phyloP scores from a whole-genome alignment of 176 grass and related monocot species.

The Raddia distichophylla region DNA sequence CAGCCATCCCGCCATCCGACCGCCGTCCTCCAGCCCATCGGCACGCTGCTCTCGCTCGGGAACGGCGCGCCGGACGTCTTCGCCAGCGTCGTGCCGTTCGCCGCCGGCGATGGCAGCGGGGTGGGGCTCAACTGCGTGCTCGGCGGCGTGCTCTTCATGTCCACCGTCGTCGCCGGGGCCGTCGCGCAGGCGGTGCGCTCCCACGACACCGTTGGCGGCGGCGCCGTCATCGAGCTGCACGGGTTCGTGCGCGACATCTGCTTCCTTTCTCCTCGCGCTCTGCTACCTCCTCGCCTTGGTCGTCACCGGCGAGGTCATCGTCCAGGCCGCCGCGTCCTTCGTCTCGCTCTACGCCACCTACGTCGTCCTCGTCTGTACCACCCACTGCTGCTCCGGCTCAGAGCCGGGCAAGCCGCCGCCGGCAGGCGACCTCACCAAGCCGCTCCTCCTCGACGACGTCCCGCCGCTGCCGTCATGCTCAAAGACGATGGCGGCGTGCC shows the following conservation, averaged over 20 bases:
- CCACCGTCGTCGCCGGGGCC: slow-evolving; percentile 73
- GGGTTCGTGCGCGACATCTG: slow-evolving; percentile 83
- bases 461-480: slow-evolving; percentile 31
- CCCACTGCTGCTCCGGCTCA: slow-evolving; percentile 55
- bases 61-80: slow-evolving; percentile 92
- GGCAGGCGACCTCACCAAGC: slow-evolving; percentile 28
- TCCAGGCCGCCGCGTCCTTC: slow-evolving; percentile 73
- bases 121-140: slow-evolving; percentile 78
- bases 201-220: background rate
- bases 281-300: slow-evolving; percentile 65
- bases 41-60: slow-evolving; percentile 83
- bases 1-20: too few relatives aligned
- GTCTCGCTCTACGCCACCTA: slow-evolving; percentile 69
- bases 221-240: slow-evolving; percentile 41
- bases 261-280: slow-evolving; percentile 71
- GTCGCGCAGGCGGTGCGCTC: slow-evolving; percentile 51
- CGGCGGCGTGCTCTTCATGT: slow-evolving; percentile 81
- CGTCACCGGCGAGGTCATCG: slow-evolving; percentile 48
- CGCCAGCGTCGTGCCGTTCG: slow-evolving; percentile 80
- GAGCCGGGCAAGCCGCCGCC: slow-evolving; percentile 19
- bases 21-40: background rate
- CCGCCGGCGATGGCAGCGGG: slow-evolving; percentile 31
- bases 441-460: slow-evolving; percentile 49
- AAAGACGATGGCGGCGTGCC: background rate
- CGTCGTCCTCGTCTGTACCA: slow-evolving; percentile 72